Evolutionary conservation across 768 basidiomycete genomes (phyloP).

Genomic region (Boletus barrowsii): DNA sequence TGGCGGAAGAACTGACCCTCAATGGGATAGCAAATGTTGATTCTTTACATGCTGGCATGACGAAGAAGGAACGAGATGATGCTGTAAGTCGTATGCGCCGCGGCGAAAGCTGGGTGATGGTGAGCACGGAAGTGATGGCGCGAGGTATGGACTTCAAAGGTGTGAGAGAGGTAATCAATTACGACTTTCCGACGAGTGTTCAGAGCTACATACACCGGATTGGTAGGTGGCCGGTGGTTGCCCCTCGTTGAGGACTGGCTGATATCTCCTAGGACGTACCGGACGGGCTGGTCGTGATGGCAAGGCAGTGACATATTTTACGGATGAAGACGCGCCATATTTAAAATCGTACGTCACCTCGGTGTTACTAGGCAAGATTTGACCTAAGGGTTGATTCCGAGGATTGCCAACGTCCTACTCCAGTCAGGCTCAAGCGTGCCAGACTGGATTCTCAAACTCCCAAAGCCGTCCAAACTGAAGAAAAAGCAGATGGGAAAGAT

Average conservation of each 20-base stretch:
- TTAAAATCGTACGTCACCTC: slow-evolving; percentile 71
- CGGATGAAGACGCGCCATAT: slow-evolving; percentile 87
- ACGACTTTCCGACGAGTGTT: slow-evolving; percentile 93
- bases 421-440: slow-evolving; percentile 90
- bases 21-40: slow-evolving; percentile 81
- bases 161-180: slow-evolving; percentile 91
- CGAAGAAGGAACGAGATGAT: slow-evolving; percentile 83
- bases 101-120: slow-evolving; percentile 92
- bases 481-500: slow-evolving; percentile 81
- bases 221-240: slow-evolving; percentile 42
- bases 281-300: slow-evolving; percentile 92
- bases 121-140: slow-evolving; percentile 97
- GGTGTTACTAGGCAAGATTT: not conserved
- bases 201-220: slow-evolving; percentile 97
- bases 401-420: slow-evolving; percentile 93
- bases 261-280: slow-evolving; percentile 66
- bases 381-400: slow-evolving; percentile 29
- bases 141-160: slow-evolving; percentile 98
- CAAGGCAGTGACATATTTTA: slow-evolving; percentile 94
- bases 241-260: not conserved
- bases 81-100: slow-evolving; percentile 79
- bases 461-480: slow-evolving; percentile 88
- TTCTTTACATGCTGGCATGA: slow-evolving; percentile 88
- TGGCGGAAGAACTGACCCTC: slow-evolving; percentile 78
- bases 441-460: slow-evolving; percentile 94